Conservation (phyloP, 495 filamentous ascomycete genomes). For the Lophiotrema nucula region DNA sequence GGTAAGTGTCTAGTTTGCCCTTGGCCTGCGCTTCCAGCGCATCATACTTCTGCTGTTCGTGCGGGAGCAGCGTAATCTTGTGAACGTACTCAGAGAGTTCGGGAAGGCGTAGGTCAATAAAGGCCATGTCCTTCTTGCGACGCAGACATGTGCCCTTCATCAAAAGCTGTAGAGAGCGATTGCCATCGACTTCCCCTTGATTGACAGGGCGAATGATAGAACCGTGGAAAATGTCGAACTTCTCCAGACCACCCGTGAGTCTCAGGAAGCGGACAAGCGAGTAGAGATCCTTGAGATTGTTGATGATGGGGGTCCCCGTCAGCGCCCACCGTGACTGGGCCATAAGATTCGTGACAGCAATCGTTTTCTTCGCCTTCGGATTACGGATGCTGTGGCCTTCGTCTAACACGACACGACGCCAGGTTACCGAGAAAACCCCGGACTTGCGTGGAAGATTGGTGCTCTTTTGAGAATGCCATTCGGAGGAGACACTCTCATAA, state of each 20-base stretch:
- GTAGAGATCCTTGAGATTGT: conserved; percentile 78
- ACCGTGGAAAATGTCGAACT: conserved; percentile 70
- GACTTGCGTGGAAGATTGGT: conserved; percentile 29
- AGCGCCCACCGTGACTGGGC: conserved; percentile 79
- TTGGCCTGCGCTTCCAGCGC: conserved; percentile 74
- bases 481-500: conserved; percentile 56
- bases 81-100: conserved; percentile 78
- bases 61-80: conserved; percentile 67
- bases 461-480: conserved; percentile 32
- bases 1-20: conserved; percentile 64
- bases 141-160: conserved; percentile 83
- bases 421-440: conserved; percentile 63
- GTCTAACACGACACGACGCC: conserved; percentile 74
- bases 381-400: conserved; percentile 88
- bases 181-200: conserved; percentile 57
- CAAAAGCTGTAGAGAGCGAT: conserved; percentile 67
- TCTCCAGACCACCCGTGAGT: conserved; percentile 74
- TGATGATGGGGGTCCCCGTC: conserved; percentile 57
- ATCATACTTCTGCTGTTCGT: conserved; percentile 79
- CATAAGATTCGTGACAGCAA: conserved; percentile 63
- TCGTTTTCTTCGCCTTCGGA: conserved; percentile 65
- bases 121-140: conserved; percentile 85
- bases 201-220: conserved; percentile 71
- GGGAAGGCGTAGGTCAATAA: conserved; percentile 80
- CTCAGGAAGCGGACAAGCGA: conserved; percentile 77